These are phyloP conservation scores for Lentinus polychrous DNA, from an alignment of 1,284 basidiomycete genomes.

Conservation along the genomic window DNA sequence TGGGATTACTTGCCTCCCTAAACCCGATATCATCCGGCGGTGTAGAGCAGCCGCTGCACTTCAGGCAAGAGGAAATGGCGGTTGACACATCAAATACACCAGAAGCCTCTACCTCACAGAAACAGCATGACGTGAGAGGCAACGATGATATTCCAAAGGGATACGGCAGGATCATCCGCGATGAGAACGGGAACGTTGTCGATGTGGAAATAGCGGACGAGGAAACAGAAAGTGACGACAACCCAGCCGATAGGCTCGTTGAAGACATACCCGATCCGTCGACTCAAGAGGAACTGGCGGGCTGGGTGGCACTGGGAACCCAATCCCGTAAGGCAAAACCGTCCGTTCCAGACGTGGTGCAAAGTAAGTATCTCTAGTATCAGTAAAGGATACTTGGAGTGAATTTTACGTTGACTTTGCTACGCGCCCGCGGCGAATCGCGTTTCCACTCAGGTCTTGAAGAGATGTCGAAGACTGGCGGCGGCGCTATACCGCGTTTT, in stretches of 20 bases:
- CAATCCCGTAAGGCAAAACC: slow-evolving; percentile 13
- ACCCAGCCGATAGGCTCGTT: slow-evolving; percentile 15
- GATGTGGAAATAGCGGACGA: slow-evolving; percentile 68
- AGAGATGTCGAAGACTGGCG: slow-evolving; percentile 34
- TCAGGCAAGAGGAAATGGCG: slow-evolving; percentile 7
- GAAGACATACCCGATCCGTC: slow-evolving; percentile 23
- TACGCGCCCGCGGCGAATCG: slow-evolving; percentile 11
- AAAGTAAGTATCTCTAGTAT: slow-evolving; percentile 23
- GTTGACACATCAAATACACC: slow-evolving; percentile 10
- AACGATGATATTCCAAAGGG: slow-evolving; percentile 47
- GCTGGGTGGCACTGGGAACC: slow-evolving; percentile 26
- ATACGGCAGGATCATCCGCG: slow-evolving; percentile 82
- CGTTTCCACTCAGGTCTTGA: slow-evolving; percentile 37
- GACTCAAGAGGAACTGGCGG: slow-evolving; percentile 24
- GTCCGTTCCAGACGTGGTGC: slow-evolving; percentile 23
- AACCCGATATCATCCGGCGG: slow-evolving; percentile 61
- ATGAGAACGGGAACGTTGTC: slow-evolving; percentile 75
- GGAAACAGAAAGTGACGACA: slow-evolving; percentile 27
- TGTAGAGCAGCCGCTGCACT: slow-evolving; percentile 30
- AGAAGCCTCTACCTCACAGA: slow-evolving; percentile 12
- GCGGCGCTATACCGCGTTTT: slow-evolving; percentile 45
- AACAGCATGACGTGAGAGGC: slow-evolving; percentile 1
- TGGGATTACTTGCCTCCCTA: slow-evolving; percentile 66
- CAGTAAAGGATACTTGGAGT: not conserved
- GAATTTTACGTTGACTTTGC: not conserved